Evolutionary conservation across 176 grass and related monocot genomes (phyloP).

Genomic region (Aegilops bicornis): DNA sequence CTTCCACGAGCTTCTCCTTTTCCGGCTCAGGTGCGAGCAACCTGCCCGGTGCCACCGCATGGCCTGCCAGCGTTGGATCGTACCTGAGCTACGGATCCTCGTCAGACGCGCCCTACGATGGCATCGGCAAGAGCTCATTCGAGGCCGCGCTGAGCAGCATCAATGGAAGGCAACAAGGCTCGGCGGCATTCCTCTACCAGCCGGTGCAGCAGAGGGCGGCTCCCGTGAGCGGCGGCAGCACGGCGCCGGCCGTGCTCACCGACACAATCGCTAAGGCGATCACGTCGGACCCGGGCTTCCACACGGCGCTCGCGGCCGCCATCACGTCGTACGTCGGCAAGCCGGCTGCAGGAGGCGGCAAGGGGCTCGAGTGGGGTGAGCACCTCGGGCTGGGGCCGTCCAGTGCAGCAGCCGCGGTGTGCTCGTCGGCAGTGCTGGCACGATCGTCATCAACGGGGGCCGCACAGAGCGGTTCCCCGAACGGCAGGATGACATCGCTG

Average conservation of each 20-base stretch:
- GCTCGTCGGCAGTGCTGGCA: conserved; percentile 40
- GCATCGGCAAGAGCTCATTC: conserved; percentile 17
- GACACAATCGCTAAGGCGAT: conserved; percentile 76
- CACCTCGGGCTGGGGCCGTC: conserved; percentile 46
- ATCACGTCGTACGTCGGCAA: conserved; percentile 73
- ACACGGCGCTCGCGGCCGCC: conserved; percentile 57
- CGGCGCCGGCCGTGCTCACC: conserved; percentile 27
- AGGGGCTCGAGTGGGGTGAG: conserved; percentile 44
- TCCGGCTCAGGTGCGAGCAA: conserved; percentile 45
- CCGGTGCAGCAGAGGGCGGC: conserved; percentile 34
- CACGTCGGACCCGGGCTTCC: conserved; percentile 69
- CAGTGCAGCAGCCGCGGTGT: not conserved
- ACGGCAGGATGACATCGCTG: conserved; percentile 18
- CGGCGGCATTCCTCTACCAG: conserved; percentile 28
- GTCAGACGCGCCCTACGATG: conserved; percentile 15
- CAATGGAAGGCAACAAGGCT: conserved; percentile 24
- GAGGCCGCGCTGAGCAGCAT: conserved; percentile 24
- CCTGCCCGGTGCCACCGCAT: conserved; percentile 16
- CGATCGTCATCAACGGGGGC: not conserved
- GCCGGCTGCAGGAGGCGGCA: conserved; percentile 7
- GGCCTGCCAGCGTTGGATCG: conserved; percentile 30
- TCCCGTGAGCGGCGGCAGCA: not conserved
- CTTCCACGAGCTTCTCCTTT: conserved; percentile 69
- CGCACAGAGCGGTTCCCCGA: conserved; percentile 19
- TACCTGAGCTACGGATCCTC: conserved; percentile 52